Evolutionary conservation across 139 green algal genomes (phyloP).

Genomic region (Chlorella sp.): DNA sequence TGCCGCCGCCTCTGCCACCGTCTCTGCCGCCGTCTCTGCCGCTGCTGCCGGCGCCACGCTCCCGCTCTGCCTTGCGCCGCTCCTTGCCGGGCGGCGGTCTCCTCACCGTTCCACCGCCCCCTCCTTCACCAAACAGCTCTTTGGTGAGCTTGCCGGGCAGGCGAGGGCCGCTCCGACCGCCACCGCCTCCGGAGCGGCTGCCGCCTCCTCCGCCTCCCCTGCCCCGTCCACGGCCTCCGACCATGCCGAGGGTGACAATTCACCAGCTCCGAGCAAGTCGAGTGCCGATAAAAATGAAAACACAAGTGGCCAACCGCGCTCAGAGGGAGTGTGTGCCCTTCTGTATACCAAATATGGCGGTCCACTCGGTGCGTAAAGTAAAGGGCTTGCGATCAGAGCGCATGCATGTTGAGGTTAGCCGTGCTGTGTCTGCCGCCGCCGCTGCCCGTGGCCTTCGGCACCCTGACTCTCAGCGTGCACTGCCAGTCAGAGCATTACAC

Average conservation of each 20-base stretch:
- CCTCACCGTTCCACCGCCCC: neutral
- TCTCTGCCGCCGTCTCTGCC: neutral
- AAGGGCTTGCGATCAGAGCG: no score
- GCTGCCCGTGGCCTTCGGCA: no score
- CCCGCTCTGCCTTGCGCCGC: conserved; percentile 26
- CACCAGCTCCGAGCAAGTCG: no score
- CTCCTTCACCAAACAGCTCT: conserved; percentile 33
- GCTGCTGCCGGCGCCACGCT: neutral
- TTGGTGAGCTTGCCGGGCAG: conserved; percentile 44
- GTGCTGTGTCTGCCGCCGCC: no score
- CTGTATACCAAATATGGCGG: no score
- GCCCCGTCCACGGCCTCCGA: neutral
- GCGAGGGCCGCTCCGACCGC: conserved; percentile 1
- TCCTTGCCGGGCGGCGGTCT: conserved; percentile 23
- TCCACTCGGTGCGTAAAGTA: no score
- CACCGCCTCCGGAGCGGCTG: neutral
- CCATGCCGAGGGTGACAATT: neutral
- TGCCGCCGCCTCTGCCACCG: neutral
- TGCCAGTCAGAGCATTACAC: no score
- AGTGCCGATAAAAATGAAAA: no score
- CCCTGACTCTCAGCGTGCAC: no score
- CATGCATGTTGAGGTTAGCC: no score
- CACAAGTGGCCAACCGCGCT: no score
- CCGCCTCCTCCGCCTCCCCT: neutral
- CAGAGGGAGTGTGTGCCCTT: no score